Evolutionary conservation across 805 yeast species (phyloP).

Genomic region (Blastobotrys mokoenaii): DNA sequence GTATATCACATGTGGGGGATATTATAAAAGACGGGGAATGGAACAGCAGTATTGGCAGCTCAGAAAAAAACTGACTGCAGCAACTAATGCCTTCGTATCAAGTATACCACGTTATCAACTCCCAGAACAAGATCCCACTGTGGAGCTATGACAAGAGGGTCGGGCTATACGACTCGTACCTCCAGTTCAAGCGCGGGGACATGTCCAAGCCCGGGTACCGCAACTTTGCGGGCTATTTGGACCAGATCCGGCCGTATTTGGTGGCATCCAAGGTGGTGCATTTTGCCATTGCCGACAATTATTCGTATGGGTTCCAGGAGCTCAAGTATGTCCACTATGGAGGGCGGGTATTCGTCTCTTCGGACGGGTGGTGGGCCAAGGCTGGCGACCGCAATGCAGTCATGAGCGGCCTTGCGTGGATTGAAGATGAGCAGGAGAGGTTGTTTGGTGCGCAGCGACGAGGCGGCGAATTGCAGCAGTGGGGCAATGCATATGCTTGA

Average conservation of each 20-base stretch:
- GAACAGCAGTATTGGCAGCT: not conserved
- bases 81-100: not conserved
- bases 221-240: conserved; percentile 1
- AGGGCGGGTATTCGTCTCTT: not conserved
- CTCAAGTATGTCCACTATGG: not conserved
- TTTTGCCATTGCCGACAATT: not conserved
- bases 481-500: too few relatives aligned
- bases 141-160: not conserved
- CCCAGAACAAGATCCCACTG: conserved; percentile 1
- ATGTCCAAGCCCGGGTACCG: not conserved
- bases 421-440: not conserved
- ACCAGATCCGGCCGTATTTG: conserved; percentile 1
- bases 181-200: conserved; percentile 1
- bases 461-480: too few relatives aligned
- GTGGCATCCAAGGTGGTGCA: not conserved
- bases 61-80: not conserved
- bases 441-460: not conserved
- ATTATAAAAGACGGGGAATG: not conserved
- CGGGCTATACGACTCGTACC: conserved; percentile 1
- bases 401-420: not conserved
- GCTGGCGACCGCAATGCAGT: not conserved
- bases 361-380: conserved; percentile 2
- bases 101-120: not conserved
- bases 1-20: not conserved
- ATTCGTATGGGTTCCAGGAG: conserved; percentile 3